Evolutionary conservation across 2,329 filamentous ascomycete species (phyloP), one percentile per base, ranked within the genome.

Genomic region (Stachybotrys elegans): DNA sequence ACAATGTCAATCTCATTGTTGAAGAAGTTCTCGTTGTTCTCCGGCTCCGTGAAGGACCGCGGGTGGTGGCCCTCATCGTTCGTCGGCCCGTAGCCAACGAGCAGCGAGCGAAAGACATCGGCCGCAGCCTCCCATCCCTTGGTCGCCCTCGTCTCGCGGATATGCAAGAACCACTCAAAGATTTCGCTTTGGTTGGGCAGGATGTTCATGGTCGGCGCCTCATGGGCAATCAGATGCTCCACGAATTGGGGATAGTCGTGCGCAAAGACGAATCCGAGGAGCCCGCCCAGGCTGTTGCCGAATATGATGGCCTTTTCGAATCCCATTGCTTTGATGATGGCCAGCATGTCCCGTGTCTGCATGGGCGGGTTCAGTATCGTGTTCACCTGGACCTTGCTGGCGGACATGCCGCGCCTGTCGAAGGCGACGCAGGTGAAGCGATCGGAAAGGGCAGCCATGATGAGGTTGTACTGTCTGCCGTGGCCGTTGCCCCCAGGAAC

Each of bases 401-500:
- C 52, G 12, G 57, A 60, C 58, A 62, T 62, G 27, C 62, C 60
- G 19, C 61, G 61, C 4, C 61, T 55, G 44, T 63, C 60, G 34
- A 61, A 63, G 14, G 62, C 62, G 16, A 44, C 52, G 51, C 53
- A 56, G 25, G 59, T 62, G 50, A 51, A 64, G 0, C 21, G 29
- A 34, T 51, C 46, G 4, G 57, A 54, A 4, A 64, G 52, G 21
- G 52, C 47, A 4, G 51, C 43, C 17, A 64, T 59, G 21, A 63
- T 51, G 22, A 47, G 27, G 51, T 57, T 50, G 52, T 53, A 65
- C 37, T 64, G 62, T 5, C 49, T 46, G 6, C 59, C 62, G 43
- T 61, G 58, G 22, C 62, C 62, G 43, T 61, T 62, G 20, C 62
- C 62, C 41, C 62, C 61, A 2, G 60, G 60, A 22, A 64, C 48